Evolutionary conservation across 176 grass and related monocot genomes (phyloP), one percentile per base, ranked within the genome.

Genomic region (Carex parvula): DNA sequence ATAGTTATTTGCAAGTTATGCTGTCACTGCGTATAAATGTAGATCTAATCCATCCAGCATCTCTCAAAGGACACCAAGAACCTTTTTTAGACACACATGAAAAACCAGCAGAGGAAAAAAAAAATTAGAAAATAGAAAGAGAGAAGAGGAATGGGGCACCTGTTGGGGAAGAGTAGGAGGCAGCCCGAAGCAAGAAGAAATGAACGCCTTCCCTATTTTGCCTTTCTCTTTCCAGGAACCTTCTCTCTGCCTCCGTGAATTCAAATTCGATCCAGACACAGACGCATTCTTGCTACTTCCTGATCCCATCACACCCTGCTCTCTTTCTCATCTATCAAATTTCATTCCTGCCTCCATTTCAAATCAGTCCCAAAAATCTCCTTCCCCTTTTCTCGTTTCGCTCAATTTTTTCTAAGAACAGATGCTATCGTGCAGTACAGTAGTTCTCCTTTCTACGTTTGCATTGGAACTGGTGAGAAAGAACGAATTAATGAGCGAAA

Each of bases 171-270:
- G 85, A 41, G 84, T n/a, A 54, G 84, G 60, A 37, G 79, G 17
- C 70, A 85, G 39, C 24, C 91, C 88, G 65, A 99, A 96, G 93
- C 97, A 99, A 59, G 93, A 88, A 54, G 90, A 96, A 84, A 85
- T 85, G 50, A 88, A 86, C 61, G 91, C 37, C 72, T 52, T 70
- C 77, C 83, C 73, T 37, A 71, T 87, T 4, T 59, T 66, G 66
- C 24, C 73, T 57, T 57, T 78, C 73, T 78, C 73, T 57, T 56
- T 79, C 72, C 32, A 81, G 62, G 75, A 86, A 0, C 83, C 72
- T 56, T 81, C 85, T 68, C 65, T 69, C 75, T 29, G 29, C 74
- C 79, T 79, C 6, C 32, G 84, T 37, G 68, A 16, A 20, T 53
- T 0, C 24, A 84, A 8, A 46, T 82, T 22, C 0, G 83, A 85